phyloP scores from a whole-genome alignment of 441 rosid genomes.

The Croton setiger region DNA sequence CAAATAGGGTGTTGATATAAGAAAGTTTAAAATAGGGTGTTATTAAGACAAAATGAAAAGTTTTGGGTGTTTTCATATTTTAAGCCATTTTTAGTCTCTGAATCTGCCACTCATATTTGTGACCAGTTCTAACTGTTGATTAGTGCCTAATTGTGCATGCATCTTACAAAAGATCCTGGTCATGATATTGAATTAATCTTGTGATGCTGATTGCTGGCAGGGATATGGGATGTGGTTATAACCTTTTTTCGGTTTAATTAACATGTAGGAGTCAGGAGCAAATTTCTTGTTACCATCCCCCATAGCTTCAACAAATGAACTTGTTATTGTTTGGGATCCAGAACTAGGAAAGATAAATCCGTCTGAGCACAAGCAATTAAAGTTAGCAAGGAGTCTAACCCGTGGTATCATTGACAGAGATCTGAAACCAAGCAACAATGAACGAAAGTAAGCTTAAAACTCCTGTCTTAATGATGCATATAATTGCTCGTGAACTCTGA shows the following conservation, averaged over 20 bases:
- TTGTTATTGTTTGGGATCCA: constrained; percentile 92
- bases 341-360: constrained; percentile 92
- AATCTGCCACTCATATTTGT: not conserved
- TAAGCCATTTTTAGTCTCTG: no score
- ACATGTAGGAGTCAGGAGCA: constrained; percentile 77
- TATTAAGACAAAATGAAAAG: no score
- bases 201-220: not conserved
- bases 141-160: not conserved
- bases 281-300: constrained; percentile 83
- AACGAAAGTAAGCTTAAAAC: constrained; percentile 68
- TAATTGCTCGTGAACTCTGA: not conserved
- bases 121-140: not conserved
- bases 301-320: constrained; percentile 89
- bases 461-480: constrained; percentile 13
- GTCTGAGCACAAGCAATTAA: constrained; percentile 93
- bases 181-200: not conserved
- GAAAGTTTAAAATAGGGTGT: no score
- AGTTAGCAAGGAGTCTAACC: constrained; percentile 94
- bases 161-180: not conserved
- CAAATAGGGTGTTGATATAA: no score
- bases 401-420: constrained; percentile 97
- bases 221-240: constrained; percentile 2
- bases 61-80: no score
- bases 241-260: constrained; percentile 20
- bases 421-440: constrained; percentile 82